A percentile compares a stretch with the other conserved stretches of the same genome.
phyloP scores from a whole-genome alignment of 2,329 filamentous ascomycete species.

The Aspergillus candidus region DNA sequence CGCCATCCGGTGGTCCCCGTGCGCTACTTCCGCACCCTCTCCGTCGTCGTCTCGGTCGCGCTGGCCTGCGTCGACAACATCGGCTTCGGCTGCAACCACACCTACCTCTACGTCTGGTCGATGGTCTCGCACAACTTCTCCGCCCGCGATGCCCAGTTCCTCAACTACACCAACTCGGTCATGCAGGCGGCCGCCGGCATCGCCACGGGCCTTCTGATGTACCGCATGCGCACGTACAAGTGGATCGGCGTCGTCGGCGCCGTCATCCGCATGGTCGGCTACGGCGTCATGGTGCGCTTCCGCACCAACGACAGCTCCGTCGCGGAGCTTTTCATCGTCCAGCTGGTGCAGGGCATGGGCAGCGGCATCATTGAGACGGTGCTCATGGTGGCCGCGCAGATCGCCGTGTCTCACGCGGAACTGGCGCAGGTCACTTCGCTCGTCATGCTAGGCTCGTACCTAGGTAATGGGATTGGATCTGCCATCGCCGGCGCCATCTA shows the following conservation, averaged over 20 bases:
- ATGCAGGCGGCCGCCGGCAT: conserved; percentile 42
- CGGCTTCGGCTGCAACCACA: conserved; percentile 42
- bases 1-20: conserved; percentile 43
- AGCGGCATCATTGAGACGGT: conserved; percentile 43
- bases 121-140: conserved; percentile 40
- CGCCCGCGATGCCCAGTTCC: conserved; percentile 40
- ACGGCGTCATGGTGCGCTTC: conserved; percentile 48
- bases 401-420: conserved; percentile 42
- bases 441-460: conserved; percentile 38
- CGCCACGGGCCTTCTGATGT: conserved; percentile 38
- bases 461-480: conserved; percentile 32
- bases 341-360: conserved; percentile 45
- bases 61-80: conserved; percentile 40
- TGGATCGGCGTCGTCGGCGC: conserved; percentile 41
- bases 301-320: conserved; percentile 39
- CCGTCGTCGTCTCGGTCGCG: conserved; percentile 39
- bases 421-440: conserved; percentile 46
- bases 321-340: conserved; percentile 45
- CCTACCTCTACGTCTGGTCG: conserved; percentile 46
- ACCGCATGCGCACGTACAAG: conserved; percentile 42
- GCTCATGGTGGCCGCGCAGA: conserved; percentile 42
- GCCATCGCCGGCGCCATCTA: conserved; percentile 48
- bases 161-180: conserved; percentile 35
- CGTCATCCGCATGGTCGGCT: conserved; percentile 42
- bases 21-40: conserved; percentile 40